A percentile compares a stretch with the other conserved stretches of the same genome.
Evolutionary conservation across 2,329 filamentous ascomycete genomes (phyloP).

Genomic region (Ceratocystis huliohia): DNA sequence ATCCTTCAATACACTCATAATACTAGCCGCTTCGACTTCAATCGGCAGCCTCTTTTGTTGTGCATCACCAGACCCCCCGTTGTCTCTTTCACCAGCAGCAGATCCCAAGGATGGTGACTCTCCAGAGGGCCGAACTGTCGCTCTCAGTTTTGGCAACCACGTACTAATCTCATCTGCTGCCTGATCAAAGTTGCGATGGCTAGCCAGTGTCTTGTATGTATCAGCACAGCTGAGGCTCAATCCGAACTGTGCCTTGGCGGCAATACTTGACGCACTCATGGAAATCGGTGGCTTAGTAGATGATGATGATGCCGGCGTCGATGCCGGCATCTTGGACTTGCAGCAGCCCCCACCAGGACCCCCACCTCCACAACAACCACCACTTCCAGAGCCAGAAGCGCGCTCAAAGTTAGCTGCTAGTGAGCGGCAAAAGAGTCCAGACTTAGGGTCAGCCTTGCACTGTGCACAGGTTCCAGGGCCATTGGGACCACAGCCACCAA

Average conservation of each 20-base stretch:
- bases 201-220: constrained; percentile 64
- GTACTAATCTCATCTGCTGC: constrained; percentile 61
- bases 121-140: constrained; percentile 31
- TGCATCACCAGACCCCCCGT: constrained; percentile 14
- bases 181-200: constrained; percentile 61
- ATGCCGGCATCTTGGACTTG: constrained; percentile 32
- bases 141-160: constrained; percentile 62
- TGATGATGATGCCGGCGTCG: constrained; percentile 26
- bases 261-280: constrained; percentile 16
- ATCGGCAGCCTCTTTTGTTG: constrained; percentile 42
- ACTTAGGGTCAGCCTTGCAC: constrained; percentile 64
- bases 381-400: constrained; percentile 28
- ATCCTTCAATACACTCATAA: constrained; percentile 72
- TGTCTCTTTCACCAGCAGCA: constrained; percentile 8
- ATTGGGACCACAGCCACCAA: constrained; percentile 44
- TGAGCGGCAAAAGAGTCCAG: constrained; percentile 71
- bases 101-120: constrained; percentile 26
- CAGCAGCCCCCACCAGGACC: constrained; percentile 51
- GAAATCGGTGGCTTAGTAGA: background rate
- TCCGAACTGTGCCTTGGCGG: constrained; percentile 29
- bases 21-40: constrained; percentile 70
- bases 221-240: constrained; percentile 61
- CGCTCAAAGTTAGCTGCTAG: constrained; percentile 53
- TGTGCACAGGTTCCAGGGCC: constrained; percentile 70
- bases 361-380: constrained; percentile 54